Base-by-base conservation (phyloP, 176 grass and related monocot genomes). In the Phyllostachys edulis region DNA sequence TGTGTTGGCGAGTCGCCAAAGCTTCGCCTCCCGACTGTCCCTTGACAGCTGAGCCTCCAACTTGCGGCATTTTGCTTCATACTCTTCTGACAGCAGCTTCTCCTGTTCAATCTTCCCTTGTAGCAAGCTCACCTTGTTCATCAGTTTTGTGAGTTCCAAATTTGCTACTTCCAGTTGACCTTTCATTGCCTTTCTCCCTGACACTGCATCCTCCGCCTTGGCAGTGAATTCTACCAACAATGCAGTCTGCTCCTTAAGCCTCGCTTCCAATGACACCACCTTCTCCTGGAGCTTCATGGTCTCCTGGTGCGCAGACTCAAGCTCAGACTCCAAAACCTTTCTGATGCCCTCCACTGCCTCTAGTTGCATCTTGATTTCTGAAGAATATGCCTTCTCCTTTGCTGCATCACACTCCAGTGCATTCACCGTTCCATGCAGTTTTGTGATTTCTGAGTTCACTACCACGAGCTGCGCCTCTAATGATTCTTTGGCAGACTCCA, bases 71-170 rank as follows among this genome's bases (percentile, higher is more conserved):
- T 94, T 96, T 23, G 88, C 74, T 60, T 92, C 84, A 4, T 90
- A 94, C 27, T 92, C 93, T 91, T 90, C 90, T 29, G 88, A 94
- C n/a, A 94, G 74, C 77, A 85, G 75, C 79, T 88, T 90, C 93
- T 99, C 93, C 86, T 96, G 87, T 69, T 89, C 84, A 82, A 96
- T 82, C 81, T 86, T 88, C 34, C 78, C 86, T 81, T 99, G 93
- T 69, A 99, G 68, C 63, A 92, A 57, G 70, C 52, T 79, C 32
- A 96, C 82, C 68, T 84, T 92, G 56, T 89, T 80, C 56, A n/a
- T 77, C 78, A 96, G 85, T 75, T 84, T 92, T 21, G 41, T 50
- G 57, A 96, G 16, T 74, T 94, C 93, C 9, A 85, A 65, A 52
- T 87, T 80, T 72, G 91, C 80, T 20, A 74, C 76, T 85, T 95